phyloP scores from a whole-genome alignment of 148 eudicot genomes.

The Amaranthus cruentus region DNA sequence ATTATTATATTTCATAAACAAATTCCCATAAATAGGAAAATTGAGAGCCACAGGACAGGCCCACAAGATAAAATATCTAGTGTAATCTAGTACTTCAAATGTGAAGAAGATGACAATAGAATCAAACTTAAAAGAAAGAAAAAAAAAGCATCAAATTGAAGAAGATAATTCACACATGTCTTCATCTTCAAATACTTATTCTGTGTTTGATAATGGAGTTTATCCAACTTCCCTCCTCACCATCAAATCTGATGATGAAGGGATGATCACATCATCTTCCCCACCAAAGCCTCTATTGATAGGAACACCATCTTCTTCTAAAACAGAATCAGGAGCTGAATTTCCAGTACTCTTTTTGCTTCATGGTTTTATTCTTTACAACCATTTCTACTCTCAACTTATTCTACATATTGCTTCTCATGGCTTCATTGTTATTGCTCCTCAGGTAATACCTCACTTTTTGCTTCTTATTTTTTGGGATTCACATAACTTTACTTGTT shows the following conservation, averaged over 20 bases:
- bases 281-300: conserved; percentile 57
- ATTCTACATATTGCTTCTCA: conserved; percentile 68
- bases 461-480: neutral
- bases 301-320: conserved; percentile 34
- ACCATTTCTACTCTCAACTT: conserved; percentile 67
- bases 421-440: conserved; percentile 77
- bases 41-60: too few relatives aligned
- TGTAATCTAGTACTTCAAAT: too few relatives aligned
- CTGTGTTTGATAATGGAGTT: conserved; percentile 41
- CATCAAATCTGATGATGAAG: conserved; percentile 23
- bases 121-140: too few relatives aligned
- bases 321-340: conserved; percentile 17
- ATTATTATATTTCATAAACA: too few relatives aligned
- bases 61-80: too few relatives aligned
- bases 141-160: too few relatives aligned
- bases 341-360: conserved; percentile 54
- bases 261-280: neutral
- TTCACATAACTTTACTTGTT: neutral
- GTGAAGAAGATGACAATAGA: too few relatives aligned
- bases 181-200: neutral
- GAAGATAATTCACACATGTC: neutral
- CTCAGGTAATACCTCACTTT: conserved; percentile 43
- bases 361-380: conserved; percentile 65
- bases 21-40: too few relatives aligned
- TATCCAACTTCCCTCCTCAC: conserved; percentile 28